Percentiles rank a stretch among this genome's conserved stretches.
Conservation (phyloP, 1,284 basidiomycete species). For the Phellopilus nigrolimitatus region DNA sequence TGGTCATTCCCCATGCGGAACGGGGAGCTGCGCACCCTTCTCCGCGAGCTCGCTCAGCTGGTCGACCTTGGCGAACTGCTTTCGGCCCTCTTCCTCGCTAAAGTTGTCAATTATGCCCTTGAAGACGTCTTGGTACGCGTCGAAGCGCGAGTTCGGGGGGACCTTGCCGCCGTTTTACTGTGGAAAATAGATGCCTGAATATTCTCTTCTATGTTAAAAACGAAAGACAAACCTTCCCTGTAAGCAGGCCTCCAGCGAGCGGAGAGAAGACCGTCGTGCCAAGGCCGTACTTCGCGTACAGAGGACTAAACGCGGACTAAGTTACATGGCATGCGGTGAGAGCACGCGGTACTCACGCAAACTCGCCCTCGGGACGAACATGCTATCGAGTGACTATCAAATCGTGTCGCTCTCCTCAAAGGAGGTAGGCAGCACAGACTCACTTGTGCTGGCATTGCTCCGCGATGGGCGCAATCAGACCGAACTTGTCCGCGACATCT, state of each 20-base stretch:
- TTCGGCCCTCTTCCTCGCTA: constrained; percentile 47
- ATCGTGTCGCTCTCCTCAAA: neutral
- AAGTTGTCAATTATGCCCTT: constrained; percentile 41
- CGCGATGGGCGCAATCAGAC: constrained; percentile 67
- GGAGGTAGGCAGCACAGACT: constrained; percentile 16
- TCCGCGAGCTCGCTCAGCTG: constrained; percentile 62
- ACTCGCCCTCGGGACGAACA: constrained; percentile 82
- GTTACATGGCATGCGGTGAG: neutral
- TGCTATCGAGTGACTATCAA: constrained; percentile 33
- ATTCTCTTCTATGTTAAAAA: neutral
- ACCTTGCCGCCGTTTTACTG: constrained; percentile 41
- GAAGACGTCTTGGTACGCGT: constrained; percentile 49
- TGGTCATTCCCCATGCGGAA: constrained; percentile 26
- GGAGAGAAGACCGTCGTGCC: constrained; percentile 75
- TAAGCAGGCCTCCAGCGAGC: constrained; percentile 66
- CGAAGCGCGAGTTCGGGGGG: constrained; percentile 60
- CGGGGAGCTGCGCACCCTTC: constrained; percentile 24
- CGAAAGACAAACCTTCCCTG: constrained; percentile 45
- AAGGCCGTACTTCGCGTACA: constrained; percentile 58
- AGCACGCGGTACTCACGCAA: constrained; percentile 43
- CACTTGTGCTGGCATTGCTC: constrained; percentile 77
- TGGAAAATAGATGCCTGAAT: neutral
- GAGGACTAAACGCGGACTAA: constrained; percentile 34
- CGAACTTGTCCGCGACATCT: constrained; percentile 68
- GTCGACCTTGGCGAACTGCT: constrained; percentile 65